Percentiles rank a stretch among this genome's conserved stretches.
phyloP scores from a whole-genome alignment of 2,329 filamentous ascomycete genomes.

The Colletotrichum eremochloae region DNA sequence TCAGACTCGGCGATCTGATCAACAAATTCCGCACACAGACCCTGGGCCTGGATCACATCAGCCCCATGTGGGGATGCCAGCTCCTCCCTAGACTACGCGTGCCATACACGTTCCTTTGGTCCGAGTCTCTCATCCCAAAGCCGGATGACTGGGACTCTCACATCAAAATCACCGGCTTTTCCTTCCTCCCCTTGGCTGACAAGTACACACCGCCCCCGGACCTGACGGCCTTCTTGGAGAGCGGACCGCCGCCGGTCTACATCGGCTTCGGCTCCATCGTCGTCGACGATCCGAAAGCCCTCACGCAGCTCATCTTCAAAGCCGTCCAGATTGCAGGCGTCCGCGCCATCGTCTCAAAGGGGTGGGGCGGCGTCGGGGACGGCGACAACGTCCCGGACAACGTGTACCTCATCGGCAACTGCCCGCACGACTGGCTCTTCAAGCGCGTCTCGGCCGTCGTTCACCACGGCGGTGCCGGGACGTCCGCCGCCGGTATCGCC shows the following conservation, averaged over 20 bases:
- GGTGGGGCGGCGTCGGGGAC: conserved; percentile 72
- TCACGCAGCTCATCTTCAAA: conserved; percentile 71
- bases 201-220: conserved; percentile 67
- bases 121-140: conserved; percentile 74
- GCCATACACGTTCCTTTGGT: conserved; percentile 81
- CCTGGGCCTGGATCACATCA: conserved; percentile 74
- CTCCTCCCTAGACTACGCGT: conserved; percentile 72
- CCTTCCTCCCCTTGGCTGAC: conserved; percentile 67
- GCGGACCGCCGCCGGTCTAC: conserved; percentile 72
- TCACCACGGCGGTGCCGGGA: conserved; percentile 76
- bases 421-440: conserved; percentile 77
- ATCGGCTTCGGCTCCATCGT: conserved; percentile 78
- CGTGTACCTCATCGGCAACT: conserved; percentile 73
- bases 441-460: conserved; percentile 70
- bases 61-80: conserved; percentile 74
- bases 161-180: conserved; percentile 74
- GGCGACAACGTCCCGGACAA: conserved; percentile 61
- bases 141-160: conserved; percentile 72
- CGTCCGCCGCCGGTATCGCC: conserved; percentile 73
- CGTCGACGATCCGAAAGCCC: conserved; percentile 69
- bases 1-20: conserved; percentile 75
- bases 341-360: conserved; percentile 72
- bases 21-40: conserved; percentile 75
- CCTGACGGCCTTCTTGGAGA: conserved; percentile 66
- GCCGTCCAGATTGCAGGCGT: conserved; percentile 69